A percentile compares a stretch with the other conserved stretches of the same genome.
These are phyloP conservation scores for Megacollybia marginata DNA, from an alignment of 768 basidiomycete genomes.

Conservation along the genomic window DNA sequence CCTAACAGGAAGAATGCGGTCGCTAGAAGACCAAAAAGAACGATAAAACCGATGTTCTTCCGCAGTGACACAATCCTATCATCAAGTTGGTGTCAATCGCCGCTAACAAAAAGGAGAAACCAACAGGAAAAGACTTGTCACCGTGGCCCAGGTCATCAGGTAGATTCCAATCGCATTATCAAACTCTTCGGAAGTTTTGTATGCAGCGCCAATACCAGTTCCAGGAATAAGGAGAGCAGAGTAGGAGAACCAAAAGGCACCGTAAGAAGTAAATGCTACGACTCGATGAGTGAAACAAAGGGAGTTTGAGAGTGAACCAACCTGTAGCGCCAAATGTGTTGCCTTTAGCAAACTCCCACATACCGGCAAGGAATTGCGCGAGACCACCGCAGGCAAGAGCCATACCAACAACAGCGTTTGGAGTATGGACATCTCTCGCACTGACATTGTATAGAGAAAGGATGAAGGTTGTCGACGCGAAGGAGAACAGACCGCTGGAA, in stretches of 20 bases:
- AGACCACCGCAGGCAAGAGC: constrained; percentile 81
- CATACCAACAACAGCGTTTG: constrained; percentile 82
- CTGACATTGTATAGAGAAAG: constrained; percentile 67
- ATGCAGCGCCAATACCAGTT: constrained; percentile 54
- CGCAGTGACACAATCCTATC: constrained; percentile 14
- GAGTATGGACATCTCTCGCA: constrained; percentile 41
- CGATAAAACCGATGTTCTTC: constrained; percentile 14
- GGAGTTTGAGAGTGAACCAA: constrained; percentile 32
- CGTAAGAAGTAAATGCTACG: constrained; percentile 74
- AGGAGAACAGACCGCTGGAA: constrained; percentile 58
- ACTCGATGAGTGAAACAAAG: not conserved
- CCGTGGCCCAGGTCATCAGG: constrained; percentile 64
- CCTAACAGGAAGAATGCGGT: constrained; percentile 11
- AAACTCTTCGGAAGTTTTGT: constrained; percentile 21
- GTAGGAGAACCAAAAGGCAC: constrained; percentile 86
- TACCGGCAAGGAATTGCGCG: constrained; percentile 79
- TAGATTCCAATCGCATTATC: constrained; percentile 63
- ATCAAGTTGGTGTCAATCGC: constrained; percentile 11
- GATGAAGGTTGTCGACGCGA: constrained; percentile 79
- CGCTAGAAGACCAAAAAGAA: constrained; percentile 11
- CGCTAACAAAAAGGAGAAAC: no score
- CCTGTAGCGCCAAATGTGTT: constrained; percentile 71
- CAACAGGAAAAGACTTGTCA: constrained; percentile 65
- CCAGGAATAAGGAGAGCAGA: constrained; percentile 66
- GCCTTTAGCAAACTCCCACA: constrained; percentile 76